phyloP scores from a whole-genome alignment of 495 filamentous ascomycete species.

The Tuber calosporum region DNA sequence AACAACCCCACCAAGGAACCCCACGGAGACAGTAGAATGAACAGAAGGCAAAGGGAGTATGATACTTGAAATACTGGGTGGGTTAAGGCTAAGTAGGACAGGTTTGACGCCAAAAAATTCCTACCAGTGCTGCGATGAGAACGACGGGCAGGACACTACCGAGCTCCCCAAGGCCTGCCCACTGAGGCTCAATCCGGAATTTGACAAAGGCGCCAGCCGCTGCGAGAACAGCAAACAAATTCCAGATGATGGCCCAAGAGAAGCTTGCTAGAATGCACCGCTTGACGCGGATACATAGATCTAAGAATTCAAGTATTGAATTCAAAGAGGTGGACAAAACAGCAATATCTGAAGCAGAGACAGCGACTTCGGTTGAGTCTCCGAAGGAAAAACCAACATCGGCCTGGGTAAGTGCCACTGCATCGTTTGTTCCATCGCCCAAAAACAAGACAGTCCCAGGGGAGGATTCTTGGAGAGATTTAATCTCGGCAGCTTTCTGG shows the following conservation, averaged over 20 bases:
- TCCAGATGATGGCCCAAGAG: conserved; percentile 65
- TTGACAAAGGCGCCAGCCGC: conserved; percentile 61
- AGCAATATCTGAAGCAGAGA: conserved; percentile 62
- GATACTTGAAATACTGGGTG: not conserved
- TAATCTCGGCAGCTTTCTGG: conserved; percentile 32
- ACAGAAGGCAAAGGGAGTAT: not conserved
- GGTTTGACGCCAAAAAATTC: conserved; percentile 14
- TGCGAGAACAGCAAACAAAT: conserved; percentile 62
- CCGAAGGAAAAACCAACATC: conserved; percentile 55
- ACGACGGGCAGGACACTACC: conserved; percentile 73
- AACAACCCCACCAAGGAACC: not conserved
- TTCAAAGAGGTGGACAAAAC: conserved; percentile 54
- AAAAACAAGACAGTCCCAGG: conserved; percentile 54
- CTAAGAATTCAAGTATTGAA: conserved; percentile 55
- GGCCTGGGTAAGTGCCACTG: conserved; percentile 64
- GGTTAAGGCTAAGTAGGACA: not conserved
- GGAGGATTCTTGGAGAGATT: conserved; percentile 19
- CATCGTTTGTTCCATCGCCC: conserved; percentile 79
- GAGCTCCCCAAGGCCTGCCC: conserved; percentile 68
- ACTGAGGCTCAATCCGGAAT: conserved; percentile 61
- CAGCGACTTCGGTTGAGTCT: conserved; percentile 60
- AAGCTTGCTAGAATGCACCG: conserved; percentile 63
- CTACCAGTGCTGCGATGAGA: conserved; percentile 45
- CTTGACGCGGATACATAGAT: conserved; percentile 52
- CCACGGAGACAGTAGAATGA: not conserved